Base-by-base conservation (phyloP, 345 rosid species). In the Citrus unshiu region DNA sequence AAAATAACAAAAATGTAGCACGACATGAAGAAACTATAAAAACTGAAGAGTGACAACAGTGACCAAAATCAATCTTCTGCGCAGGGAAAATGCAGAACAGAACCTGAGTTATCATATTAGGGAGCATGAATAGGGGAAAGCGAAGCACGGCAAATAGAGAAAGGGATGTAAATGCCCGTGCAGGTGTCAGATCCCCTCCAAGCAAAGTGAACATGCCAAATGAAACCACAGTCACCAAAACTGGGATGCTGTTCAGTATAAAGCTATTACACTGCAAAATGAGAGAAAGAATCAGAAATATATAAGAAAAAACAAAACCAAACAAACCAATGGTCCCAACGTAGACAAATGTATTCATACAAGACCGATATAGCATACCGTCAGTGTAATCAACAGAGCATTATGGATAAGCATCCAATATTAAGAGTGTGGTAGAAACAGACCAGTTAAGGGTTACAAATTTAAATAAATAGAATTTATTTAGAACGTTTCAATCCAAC, bases 141-240 rank as follows among this genome's bases (percentile, higher is more conserved):
- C 99, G 98, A 81, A 96, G 98, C 78, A 96, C 99, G 24, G 99
- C 84, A 83, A 96, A 96, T 73, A 96, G 89, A 75, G 99, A 94
- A 63, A 96, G 92, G 54, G 99, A 86, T 51, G 99, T 96, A 84
- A 96, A 96, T 81, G 99, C 99, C 87, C 93, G 88, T 37, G 99
- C 92, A 82, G 99, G 99, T 84, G 99, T 96, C 84, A 96, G 87
- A 86, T 96, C 87, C 79, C 99, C 99, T 73, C 99, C 99, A 81
- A 96, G 98, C 85, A 96, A 82, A 73, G 99, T 91, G 89, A 91
- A 96, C 88, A 94, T 72, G 68, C 98, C 98, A 86, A 96, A 96
- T 72, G 99, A 94, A 76, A 87, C 81, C 79, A 93, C 98, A 73
- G 98, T 94, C 83, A 94, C 98, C 82, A 93, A 73, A 75, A 96